phyloP scores from a whole-genome alignment of 2,329 filamentous ascomycete species.

The Scedosporium minutisporum region DNA sequence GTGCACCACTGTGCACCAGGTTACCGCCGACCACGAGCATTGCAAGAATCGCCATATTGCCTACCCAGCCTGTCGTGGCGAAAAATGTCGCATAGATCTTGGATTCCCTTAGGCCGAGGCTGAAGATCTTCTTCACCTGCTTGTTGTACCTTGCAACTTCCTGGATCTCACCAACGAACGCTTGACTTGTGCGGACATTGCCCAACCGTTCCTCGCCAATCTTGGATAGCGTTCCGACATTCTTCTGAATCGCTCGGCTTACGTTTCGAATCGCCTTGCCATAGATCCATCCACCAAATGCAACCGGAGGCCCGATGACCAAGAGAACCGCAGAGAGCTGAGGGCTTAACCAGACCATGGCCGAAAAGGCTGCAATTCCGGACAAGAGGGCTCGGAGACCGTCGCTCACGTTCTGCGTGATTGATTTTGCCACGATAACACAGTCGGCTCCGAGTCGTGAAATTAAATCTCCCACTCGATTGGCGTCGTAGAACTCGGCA shows the following conservation, averaged over 20 bases:
- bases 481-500: conserved; percentile 97
- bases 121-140: conserved; percentile 86
- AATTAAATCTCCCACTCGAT: conserved; percentile 91
- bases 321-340: conserved; percentile 81
- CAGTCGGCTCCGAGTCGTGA: conserved; percentile 93
- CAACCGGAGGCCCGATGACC: conserved; percentile 83
- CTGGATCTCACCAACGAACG: conserved; percentile 86
- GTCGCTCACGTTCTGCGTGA: conserved; percentile 95
- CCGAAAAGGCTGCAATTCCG: conserved; percentile 75
- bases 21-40: conserved; percentile 84
- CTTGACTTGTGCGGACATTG: conserved; percentile 93
- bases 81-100: conserved; percentile 89
- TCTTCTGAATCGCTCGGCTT: conserved; percentile 87
- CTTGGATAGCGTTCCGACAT: conserved; percentile 84
- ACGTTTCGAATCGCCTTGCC: conserved; percentile 81
- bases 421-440: conserved; percentile 95
- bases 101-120: conserved; percentile 77
- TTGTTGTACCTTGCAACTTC: conserved; percentile 87
- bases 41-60: conserved; percentile 91
- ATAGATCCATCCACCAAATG: conserved; percentile 83
- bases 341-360: conserved; percentile 94
- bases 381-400: conserved; percentile 87
- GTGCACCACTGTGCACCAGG: conserved; percentile 76
- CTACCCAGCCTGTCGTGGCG: conserved; percentile 74
- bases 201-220: conserved; percentile 96